phyloP scores from a whole-genome alignment of 345 rosid species.

The rapeseed (Brassica napus) region Da-Ae NC_063436.1:23687501-23688000 shows the following conservation, averaged over 20 bases:
- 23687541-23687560: conserved; percentile 34
- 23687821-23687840: neutral
- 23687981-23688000: conserved; percentile 13
- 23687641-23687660: conserved; percentile 8
- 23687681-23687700: conserved; percentile 17
- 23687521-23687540: conserved; percentile 23
- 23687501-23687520: conserved; percentile 26
- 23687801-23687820: neutral
- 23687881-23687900: neutral
- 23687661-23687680: neutral
- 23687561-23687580: conserved; percentile 3
- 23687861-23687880: conserved; percentile 25
- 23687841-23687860: conserved; percentile 3
- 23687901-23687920: neutral
- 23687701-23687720: neutral
- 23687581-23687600: conserved; percentile 24
- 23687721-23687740: conserved; percentile 23
- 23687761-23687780: conserved; percentile 34
- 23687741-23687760: conserved; percentile 14
- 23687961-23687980: conserved; percentile 6
- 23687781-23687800: conserved; percentile 4
- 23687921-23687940: conserved; percentile 7
- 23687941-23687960: conserved; percentile 1
- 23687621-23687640: conserved; percentile 30
- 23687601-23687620: conserved; percentile 32